These are phyloP conservation scores for Erigeron philadelphicus DNA, from an alignment of 140 eudicot genomes.

Conservation along the genomic window DNA sequence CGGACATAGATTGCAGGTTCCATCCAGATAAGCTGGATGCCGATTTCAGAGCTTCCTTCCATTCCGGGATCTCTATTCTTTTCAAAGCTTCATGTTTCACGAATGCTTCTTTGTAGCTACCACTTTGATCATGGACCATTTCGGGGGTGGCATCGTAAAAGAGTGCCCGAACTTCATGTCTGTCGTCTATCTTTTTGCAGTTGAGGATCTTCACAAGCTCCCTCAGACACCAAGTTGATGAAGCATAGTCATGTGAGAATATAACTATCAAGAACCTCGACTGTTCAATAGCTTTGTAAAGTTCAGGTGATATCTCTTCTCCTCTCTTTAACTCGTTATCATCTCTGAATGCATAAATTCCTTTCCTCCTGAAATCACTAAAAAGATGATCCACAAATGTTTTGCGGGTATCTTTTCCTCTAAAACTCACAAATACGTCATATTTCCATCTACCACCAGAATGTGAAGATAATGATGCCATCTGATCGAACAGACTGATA, in stretches of 20 bases:
- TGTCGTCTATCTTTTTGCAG: conserved; percentile 15
- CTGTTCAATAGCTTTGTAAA: conserved; percentile 20
- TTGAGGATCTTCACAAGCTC: conserved; percentile 32
- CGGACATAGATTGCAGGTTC: conserved; percentile 30
- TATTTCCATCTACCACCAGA: conserved; percentile 22
- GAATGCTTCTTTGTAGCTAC: conserved; percentile 25
- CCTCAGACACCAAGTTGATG: conserved; percentile 33
- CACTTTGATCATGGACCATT: conserved; percentile 23
- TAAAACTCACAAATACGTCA: conserved; percentile 34
- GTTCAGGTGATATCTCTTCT: conserved; percentile 21
- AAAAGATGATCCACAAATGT: conserved; percentile 30
- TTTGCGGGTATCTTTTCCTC: conserved; percentile 36
- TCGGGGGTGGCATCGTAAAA: conserved; percentile 28
- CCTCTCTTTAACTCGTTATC: conserved; percentile 28
- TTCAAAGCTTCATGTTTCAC: conserved; percentile 19
- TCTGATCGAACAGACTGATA: neutral
- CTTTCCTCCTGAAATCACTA: conserved; percentile 24
- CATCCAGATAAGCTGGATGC: conserved; percentile 28
- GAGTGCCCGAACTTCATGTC: conserved; percentile 23
- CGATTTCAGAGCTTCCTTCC: conserved; percentile 26
- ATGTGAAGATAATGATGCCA: conserved; percentile 18
- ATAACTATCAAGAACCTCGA: conserved; percentile 26
- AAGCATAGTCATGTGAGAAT: conserved; percentile 27
- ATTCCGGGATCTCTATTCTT: conserved; percentile 12
- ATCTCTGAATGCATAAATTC: conserved; percentile 30